Evolutionary conservation across 2,329 filamentous ascomycete genomes (phyloP).

Genomic region (Aspergillus texensis): DNA sequence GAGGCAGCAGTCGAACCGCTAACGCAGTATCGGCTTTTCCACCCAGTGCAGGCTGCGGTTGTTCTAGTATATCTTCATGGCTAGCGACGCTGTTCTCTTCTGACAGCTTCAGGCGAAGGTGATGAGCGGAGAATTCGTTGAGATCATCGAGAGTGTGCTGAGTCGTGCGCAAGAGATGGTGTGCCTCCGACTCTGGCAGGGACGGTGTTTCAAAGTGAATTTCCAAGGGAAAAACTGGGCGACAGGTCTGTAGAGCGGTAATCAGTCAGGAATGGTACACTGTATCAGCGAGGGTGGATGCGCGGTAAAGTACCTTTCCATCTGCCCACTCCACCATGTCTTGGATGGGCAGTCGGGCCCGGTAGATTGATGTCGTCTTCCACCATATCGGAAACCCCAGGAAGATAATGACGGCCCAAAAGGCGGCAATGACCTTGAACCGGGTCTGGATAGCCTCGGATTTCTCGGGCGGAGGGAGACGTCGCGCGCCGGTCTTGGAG

Average conservation of each 20-base stretch:
- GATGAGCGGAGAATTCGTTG: constrained; percentile 83
- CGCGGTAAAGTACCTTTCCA: constrained; percentile 67
- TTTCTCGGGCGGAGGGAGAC: constrained; percentile 76
- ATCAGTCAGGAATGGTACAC: neutral
- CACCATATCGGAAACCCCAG: constrained; percentile 94
- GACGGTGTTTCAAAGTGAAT: constrained; percentile 74
- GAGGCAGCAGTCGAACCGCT: constrained; percentile 68
- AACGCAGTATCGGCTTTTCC: constrained; percentile 59
- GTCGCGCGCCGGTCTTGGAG: constrained; percentile 26
- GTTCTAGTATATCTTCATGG: constrained; percentile 15
- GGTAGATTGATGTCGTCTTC: constrained; percentile 89
- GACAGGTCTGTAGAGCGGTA: constrained; percentile 67
- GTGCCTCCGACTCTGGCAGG: constrained; percentile 67
- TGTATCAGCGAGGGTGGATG: neutral
- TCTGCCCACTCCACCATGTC: constrained; percentile 92
- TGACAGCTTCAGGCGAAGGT: constrained; percentile 70
- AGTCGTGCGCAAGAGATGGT: constrained; percentile 75
- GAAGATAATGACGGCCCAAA: constrained; percentile 83
- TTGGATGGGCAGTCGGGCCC: constrained; percentile 78
- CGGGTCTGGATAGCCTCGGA: constrained; percentile 69
- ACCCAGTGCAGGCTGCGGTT: constrained; percentile 11
- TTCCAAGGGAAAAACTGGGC: constrained; percentile 82
- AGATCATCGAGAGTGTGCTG: constrained; percentile 85
- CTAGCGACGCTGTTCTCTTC: constrained; percentile 30
- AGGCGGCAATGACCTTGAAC: constrained; percentile 76